phyloP scores from a whole-genome alignment of 352 stramenopile genomes.

The Lagenidium giganteum region DNA sequence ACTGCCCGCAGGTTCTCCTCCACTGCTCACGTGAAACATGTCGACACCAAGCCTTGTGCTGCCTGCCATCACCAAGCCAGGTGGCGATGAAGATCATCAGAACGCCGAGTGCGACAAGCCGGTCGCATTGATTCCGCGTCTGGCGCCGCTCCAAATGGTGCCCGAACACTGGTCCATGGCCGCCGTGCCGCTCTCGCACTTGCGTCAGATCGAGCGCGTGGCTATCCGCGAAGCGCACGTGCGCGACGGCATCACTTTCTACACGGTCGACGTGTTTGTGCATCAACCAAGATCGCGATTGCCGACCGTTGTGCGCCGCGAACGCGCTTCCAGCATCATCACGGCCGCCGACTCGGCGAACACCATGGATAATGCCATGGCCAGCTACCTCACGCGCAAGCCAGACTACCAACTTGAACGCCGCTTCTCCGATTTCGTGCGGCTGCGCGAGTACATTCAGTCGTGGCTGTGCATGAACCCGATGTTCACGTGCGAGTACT shows the following conservation, averaged over 20 bases:
- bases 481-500: slow-evolving; percentile 46
- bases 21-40: no score
- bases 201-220: slow-evolving; percentile 45
- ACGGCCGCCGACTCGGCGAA: slow-evolving; percentile 8
- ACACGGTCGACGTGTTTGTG: slow-evolving; percentile 48
- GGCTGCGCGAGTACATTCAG: slow-evolving; percentile 37
- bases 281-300: slow-evolving; percentile 3
- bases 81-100: background rate
- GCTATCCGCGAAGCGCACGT: slow-evolving; percentile 39
- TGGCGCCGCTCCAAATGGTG: no score
- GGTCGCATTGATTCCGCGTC: no score
- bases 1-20: no score
- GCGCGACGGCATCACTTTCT: slow-evolving; percentile 40
- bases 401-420: slow-evolving; percentile 51
- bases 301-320: slow-evolving; percentile 4
- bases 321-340: background rate
- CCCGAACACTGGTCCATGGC: slow-evolving; percentile 46
- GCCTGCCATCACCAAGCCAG: background rate
- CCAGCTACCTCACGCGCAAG: slow-evolving; percentile 6
- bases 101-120: slow-evolving; percentile 5
- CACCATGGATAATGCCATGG: background rate
- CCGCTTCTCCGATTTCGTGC: slow-evolving; percentile 61
- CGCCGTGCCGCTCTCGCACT: slow-evolving; percentile 40
- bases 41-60: no score
- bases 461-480: slow-evolving; percentile 40